Conservation (phyloP, 768 basidiomycete genomes). For the Lactarius evosmus region DNA sequence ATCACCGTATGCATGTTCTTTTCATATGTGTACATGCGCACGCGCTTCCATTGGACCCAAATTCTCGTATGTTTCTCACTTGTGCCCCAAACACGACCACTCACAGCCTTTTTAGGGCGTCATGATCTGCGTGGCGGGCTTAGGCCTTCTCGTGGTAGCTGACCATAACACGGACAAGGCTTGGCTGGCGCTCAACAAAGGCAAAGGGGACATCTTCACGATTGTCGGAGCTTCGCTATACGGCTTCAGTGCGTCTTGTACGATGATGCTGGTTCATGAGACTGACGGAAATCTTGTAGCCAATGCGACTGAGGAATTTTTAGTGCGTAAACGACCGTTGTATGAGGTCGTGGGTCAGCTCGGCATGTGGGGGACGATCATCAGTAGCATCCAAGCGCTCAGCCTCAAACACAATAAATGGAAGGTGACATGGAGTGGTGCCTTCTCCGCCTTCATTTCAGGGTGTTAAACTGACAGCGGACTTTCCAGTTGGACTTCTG, state of each 20-base stretch:
- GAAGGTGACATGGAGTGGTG: conserved; percentile 71
- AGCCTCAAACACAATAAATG: conserved; percentile 67
- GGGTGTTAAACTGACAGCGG: no score
- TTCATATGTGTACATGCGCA: conserved; percentile 79
- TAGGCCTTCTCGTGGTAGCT: conserved; percentile 76
- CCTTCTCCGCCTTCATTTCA: no score
- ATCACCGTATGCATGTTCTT: conserved; percentile 85
- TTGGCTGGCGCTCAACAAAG: conserved; percentile 59
- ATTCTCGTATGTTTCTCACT: conserved; percentile 49
- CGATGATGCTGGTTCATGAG: not conserved
- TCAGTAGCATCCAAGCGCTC: conserved; percentile 76
- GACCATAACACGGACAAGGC: conserved; percentile 77
- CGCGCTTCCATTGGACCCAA: conserved; percentile 81
- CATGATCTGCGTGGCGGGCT: conserved; percentile 66
- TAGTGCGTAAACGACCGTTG: conserved; percentile 73
- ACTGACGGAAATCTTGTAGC: conserved; percentile 41
- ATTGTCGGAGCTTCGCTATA: conserved; percentile 82
- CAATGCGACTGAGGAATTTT: conserved; percentile 86
- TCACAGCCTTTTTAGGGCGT: conserved; percentile 50
- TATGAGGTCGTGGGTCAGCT: conserved; percentile 88
- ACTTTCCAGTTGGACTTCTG: conserved; percentile 46
- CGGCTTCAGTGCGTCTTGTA: conserved; percentile 64
- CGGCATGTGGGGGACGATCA: conserved; percentile 79
- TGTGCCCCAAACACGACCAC: not conserved
- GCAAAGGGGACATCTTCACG: conserved; percentile 85